Evolutionary conservation across 352 stramenopile species (phyloP).

Genomic region (Phytophthora nicotianae): DNA sequence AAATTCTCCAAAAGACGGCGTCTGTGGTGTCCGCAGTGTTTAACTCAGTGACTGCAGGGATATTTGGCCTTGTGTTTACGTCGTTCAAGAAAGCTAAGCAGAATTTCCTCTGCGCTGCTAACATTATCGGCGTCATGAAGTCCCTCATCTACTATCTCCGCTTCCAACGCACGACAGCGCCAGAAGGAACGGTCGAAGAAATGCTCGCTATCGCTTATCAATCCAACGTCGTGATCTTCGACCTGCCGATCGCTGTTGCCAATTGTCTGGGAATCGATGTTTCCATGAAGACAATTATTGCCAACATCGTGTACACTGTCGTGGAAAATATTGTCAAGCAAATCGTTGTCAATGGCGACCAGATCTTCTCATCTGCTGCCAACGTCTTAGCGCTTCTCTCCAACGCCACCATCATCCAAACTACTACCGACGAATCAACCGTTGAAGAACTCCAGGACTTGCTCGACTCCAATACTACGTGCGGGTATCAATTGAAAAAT

Average conservation of each 20-base stretch:
- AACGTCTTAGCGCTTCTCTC: conserved; percentile 29
- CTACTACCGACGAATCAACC: conserved; percentile 15
- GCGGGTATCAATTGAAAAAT: conserved; percentile 38
- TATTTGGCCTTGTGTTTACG: conserved; percentile 40
- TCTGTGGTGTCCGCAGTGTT: conserved; percentile 43
- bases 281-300: conserved; percentile 9
- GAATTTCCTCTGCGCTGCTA: conserved; percentile 35
- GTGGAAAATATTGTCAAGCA: conserved; percentile 36
- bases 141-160: conserved; percentile 35
- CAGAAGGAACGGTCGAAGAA: conserved; percentile 29
- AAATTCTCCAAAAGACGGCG: conserved; percentile 42
- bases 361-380: conserved; percentile 28
- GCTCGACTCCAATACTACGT: conserved; percentile 38
- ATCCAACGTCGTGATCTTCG: conserved; percentile 32
- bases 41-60: conserved; percentile 42
- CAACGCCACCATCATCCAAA: conserved; percentile 18
- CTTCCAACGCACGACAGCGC: conserved; percentile 19
- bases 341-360: conserved; percentile 28
- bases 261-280: conserved; percentile 31
- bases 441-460: conserved; percentile 34
- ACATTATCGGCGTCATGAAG: conserved; percentile 33
- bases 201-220: conserved; percentile 37
- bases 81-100: conserved; percentile 38
- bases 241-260: conserved; percentile 30
- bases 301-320: conserved; percentile 20